Evolutionary conservation across 805 yeast species (phyloP), one percentile per base, ranked within the genome.

Genomic region (Metschnikowia aberdeeniae): DNA sequence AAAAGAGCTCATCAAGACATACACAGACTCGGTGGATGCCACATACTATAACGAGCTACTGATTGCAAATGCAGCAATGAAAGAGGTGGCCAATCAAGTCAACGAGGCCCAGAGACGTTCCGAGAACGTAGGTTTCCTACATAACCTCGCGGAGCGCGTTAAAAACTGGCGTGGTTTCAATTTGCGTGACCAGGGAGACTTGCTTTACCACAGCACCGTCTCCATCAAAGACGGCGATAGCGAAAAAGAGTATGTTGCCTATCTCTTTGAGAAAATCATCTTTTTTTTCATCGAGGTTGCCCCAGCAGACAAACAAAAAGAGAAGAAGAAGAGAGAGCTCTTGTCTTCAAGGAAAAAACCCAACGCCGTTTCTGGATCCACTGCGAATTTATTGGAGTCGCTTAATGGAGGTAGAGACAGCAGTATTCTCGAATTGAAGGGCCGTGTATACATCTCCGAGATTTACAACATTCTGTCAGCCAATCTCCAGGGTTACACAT

Each of bases 31-130:
- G 48, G 31, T 47, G 8, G 54, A 52, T 35, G 49, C 57, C 12
- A 40, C 52, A 2, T 45, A 46, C 44, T 81, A 79, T 56, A 78
- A 75, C 49, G 98, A 92, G 61, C 70, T 92, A 27, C 69, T 77
- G 24, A 63, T 76, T 44, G 97, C 97, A 2, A 70, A 80, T 44
- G 79, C 78, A 27, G 81, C 89, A 19, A 80, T 92, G 59, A 87
- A 82, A 56, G 89, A 82, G 52, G 90, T 92, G 56, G 96, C 97
- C 17, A 77, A 80, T 54, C 82, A 80, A 53, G 92, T 93, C 30
- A 93, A 93, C 67, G 99, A 93, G 63, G 88, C 95, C 14, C 97
- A 90, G 68, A 78, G 99, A 65, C 75, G 86, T 52, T 83, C 93
- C 1, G 99, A 93, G 62, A 93, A 93, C 64, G 77, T 81, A 44